A percentile compares a stretch with the other conserved stretches of the same genome.
These are phyloP conservation scores for Nyctanthes arbortristis DNA, from an alignment of 257 asterid species.

Conservation along the genomic window DNA sequence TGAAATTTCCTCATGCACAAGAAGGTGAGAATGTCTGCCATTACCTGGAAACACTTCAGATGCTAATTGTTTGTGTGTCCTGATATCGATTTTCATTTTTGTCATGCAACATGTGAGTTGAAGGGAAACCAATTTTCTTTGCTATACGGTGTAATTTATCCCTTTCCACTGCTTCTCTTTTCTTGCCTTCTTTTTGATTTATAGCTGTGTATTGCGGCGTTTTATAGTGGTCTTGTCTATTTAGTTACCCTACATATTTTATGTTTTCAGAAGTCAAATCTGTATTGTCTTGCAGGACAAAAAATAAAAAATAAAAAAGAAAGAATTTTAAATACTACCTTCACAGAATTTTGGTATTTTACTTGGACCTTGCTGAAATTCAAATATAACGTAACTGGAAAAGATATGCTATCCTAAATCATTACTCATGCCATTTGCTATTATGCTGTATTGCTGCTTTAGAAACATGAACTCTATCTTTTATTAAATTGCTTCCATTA, in stretches of 20 bases:
- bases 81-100: too few relatives aligned
- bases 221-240: too few relatives aligned
- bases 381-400: neutral
- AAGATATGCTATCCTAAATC: conserved; percentile 7
- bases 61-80: too few relatives aligned
- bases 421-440: conserved; percentile 7
- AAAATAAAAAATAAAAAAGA: neutral
- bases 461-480: conserved; percentile 8
- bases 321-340: too few relatives aligned
- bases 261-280: too few relatives aligned
- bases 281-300: too few relatives aligned
- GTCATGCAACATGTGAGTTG: too few relatives aligned
- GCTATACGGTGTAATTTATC: neutral
- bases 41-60: too few relatives aligned
- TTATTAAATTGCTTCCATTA: neutral
- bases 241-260: too few relatives aligned
- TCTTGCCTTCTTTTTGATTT: neutral
- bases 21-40: too few relatives aligned
- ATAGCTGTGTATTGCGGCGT: neutral
- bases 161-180: neutral
- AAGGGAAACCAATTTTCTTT: neutral
- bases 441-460: neutral
- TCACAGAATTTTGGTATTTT: conserved; percentile 4
- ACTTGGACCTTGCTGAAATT: conserved; percentile 14
- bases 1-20: neutral